Percentiles rank a stretch among this genome's conserved stretches.
Conservation (phyloP, 2,329 filamentous ascomycete genomes). For the Thermoascus crustaceus region DNA sequence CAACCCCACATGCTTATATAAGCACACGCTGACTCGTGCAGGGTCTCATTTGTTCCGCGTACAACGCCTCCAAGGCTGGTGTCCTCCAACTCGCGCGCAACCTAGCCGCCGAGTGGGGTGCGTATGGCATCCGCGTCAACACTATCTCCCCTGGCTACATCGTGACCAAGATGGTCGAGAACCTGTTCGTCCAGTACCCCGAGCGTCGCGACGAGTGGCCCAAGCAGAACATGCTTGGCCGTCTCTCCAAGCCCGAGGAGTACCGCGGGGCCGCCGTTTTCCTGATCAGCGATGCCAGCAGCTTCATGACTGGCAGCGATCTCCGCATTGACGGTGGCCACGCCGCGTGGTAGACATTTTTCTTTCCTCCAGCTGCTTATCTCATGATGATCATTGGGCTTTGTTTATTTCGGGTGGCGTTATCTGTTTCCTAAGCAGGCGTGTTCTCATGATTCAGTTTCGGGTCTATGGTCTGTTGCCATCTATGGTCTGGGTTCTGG, state of each 20-base stretch:
- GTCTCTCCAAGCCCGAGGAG: conserved; percentile 59
- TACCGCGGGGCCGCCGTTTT: conserved; percentile 52
- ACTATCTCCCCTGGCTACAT: conserved; percentile 42
- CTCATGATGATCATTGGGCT: background rate
- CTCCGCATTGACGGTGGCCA: conserved; percentile 48
- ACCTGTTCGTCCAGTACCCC: conserved; percentile 53
- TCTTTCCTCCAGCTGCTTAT: background rate
- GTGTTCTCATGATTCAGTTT: no score
- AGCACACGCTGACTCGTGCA: conserved; percentile 11
- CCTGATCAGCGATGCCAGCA: conserved; percentile 42
- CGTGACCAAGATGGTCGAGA: conserved; percentile 39
- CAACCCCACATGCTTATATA: no score
- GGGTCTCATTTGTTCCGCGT: conserved; percentile 42
- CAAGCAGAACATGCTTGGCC: conserved; percentile 74
- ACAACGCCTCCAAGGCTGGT: conserved; percentile 42
- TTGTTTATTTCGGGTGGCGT: background rate
- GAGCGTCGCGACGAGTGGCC: conserved; percentile 75
- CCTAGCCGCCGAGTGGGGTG: conserved; percentile 42
- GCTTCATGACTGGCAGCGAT: conserved; percentile 50
- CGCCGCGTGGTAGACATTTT: conserved; percentile 41
- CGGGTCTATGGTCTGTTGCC: no score
- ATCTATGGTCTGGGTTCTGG: no score
- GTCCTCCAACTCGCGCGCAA: conserved; percentile 41
- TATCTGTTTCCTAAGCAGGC: background rate
- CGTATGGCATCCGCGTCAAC: conserved; percentile 42